Evolutionary conservation across 768 basidiomycete genomes (phyloP).

Genomic region (Sarcodon aspratus): DNA sequence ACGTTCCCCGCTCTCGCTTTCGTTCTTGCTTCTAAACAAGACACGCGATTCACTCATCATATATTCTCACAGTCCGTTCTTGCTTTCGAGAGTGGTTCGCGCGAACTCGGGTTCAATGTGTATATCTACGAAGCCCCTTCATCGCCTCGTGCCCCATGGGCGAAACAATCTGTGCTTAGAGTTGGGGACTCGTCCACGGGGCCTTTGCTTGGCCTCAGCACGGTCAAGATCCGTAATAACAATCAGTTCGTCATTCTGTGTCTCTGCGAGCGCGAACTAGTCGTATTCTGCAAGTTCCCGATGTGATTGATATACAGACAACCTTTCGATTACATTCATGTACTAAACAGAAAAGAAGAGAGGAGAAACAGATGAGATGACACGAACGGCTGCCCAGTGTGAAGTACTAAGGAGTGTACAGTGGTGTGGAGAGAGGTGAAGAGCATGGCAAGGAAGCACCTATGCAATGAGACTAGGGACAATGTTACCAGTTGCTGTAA

Average conservation of each 20-base stretch:
- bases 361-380: no score
- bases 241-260: constrained; percentile 40
- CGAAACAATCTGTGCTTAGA: constrained; percentile 74
- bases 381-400: no score
- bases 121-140: constrained; percentile 67
- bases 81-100: constrained; percentile 74
- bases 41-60: constrained; percentile 83
- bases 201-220: constrained; percentile 67
- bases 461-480: no score
- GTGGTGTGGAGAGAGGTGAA: no score
- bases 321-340: no score
- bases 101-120: constrained; percentile 65
- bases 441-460: no score
- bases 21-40: constrained; percentile 86
- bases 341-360: no score
- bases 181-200: constrained; percentile 62
- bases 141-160: constrained; percentile 39
- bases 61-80: constrained; percentile 42
- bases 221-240: constrained; percentile 22
- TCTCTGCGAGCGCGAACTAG: constrained; percentile 67
- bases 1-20: constrained; percentile 89
- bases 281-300: constrained; percentile 34
- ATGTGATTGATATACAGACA: neutral
- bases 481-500: no score
- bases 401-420: no score